These are phyloP conservation scores for Vanderwaltozyma verrucispora DNA, from an alignment of 805 yeast species.

Conservation along the genomic window DNA sequence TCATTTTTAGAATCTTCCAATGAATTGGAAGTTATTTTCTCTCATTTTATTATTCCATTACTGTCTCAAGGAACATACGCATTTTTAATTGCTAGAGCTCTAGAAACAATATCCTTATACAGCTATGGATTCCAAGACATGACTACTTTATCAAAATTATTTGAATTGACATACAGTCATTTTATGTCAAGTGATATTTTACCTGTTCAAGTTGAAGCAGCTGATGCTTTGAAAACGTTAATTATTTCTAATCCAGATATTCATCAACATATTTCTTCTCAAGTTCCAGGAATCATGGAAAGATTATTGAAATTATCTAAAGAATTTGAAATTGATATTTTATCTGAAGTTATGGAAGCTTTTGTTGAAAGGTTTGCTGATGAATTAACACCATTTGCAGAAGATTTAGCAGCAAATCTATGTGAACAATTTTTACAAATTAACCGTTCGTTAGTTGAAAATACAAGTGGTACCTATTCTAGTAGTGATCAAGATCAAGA, in stretches of 20 bases:
- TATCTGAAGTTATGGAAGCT: conserved; percentile 89
- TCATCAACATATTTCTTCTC: conserved; percentile 54
- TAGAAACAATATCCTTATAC: conserved; percentile 43
- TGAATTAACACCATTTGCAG: conserved; percentile 83
- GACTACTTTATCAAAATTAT: conserved; percentile 31
- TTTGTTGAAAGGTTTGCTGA: conserved; percentile 82
- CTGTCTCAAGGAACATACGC: conserved; percentile 42
- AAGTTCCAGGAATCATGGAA: conserved; percentile 76
- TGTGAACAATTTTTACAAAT: conserved; percentile 50
- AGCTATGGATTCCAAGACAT: conserved; percentile 28
- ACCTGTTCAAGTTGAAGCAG: conserved; percentile 79
- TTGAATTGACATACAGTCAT: conserved; percentile 32
- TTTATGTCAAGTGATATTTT: conserved; percentile 37
- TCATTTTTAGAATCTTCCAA: conserved; percentile 23
- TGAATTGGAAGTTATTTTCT: conserved; percentile 59
- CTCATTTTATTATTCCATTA: conserved; percentile 52
- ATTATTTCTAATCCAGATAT: conserved; percentile 54
- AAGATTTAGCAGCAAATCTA: conserved; percentile 48
- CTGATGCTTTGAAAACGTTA: conserved; percentile 76
- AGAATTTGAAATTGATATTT: conserved; percentile 73
- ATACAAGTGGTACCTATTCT: conserved; percentile 24
- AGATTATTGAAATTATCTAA: conserved; percentile 65
- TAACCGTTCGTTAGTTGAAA: conserved; percentile 48
- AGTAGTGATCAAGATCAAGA: conserved; percentile 49
- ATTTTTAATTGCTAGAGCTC: conserved; percentile 63